phyloP scores from a whole-genome alignment of 139 green algal species.

The Closterium sp. region DNA sequence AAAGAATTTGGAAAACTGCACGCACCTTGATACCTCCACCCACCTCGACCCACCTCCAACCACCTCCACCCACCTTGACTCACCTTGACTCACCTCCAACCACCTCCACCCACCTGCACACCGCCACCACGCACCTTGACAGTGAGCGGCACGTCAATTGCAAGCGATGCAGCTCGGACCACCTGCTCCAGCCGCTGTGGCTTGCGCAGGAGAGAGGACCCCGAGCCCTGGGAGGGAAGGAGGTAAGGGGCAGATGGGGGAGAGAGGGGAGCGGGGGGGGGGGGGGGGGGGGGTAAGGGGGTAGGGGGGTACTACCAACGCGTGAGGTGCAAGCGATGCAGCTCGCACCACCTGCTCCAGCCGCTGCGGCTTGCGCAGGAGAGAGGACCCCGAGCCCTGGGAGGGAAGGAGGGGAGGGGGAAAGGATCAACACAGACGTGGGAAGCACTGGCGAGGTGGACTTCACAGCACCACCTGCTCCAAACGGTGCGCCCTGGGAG shows the following conservation, averaged over 20 bases:
- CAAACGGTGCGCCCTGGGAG: conserved; percentile 30
- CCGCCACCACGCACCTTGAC: conserved; percentile 82
- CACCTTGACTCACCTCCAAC: too few species aligned
- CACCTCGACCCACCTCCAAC: too few species aligned
- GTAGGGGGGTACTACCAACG: background rate
- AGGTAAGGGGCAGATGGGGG: background rate
- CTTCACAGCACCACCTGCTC: conserved; percentile 31
- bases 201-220: conserved; percentile 75
- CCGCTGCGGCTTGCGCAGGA: conserved; percentile 70
- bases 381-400: conserved; percentile 68
- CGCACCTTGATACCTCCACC: too few species aligned
- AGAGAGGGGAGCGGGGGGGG: background rate
- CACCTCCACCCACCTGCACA: background rate
- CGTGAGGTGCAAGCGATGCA: conserved; percentile 23
- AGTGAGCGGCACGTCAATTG: conserved; percentile 68
- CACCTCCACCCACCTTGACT: background rate
- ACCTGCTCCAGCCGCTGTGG: conserved; percentile 53
- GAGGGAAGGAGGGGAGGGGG: background rate
- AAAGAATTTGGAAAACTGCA: too few species aligned
- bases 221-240: conserved; percentile 57
- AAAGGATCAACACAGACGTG: too few species aligned
- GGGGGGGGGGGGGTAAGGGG: background rate
- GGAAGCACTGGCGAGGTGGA: too few species aligned
- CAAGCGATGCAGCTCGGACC: conserved; percentile 49
- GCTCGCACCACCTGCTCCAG: conserved; percentile 50